Percentiles rank a stretch among this genome's conserved stretches.
phyloP scores from a whole-genome alignment of 495 filamentous ascomycete species.

The Neurospora discreta region DNA sequence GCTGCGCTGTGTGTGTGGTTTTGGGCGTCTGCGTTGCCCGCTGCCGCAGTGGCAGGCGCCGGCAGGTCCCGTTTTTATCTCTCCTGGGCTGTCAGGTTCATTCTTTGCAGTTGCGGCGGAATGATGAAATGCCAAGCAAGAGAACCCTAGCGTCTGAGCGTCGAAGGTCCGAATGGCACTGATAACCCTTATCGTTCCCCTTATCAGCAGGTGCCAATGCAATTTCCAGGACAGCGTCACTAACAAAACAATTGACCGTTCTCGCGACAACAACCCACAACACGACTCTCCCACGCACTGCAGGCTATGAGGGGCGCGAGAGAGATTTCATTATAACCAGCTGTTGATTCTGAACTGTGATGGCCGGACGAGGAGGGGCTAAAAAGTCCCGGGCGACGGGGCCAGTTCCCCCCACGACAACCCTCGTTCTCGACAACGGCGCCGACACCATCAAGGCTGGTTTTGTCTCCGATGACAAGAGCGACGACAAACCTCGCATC shows the following conservation, averaged over 20 bases:
- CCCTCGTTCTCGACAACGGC: constrained; percentile 90
- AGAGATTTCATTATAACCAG: neutral
- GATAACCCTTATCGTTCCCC: neutral
- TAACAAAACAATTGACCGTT: neutral
- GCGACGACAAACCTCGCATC: constrained; percentile 45
- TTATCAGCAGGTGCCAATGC: neutral
- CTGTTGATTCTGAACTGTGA: constrained; percentile 3
- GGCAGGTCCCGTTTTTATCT: neutral
- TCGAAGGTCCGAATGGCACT: neutral
- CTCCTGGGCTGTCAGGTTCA: neutral
- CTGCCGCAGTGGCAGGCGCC: neutral
- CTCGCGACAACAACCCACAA: neutral
- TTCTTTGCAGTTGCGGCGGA: neutral
- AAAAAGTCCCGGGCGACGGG: constrained; percentile 28
- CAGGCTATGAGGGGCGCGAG: neutral
- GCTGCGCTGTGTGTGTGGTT: neutral
- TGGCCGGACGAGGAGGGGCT: constrained; percentile 27
- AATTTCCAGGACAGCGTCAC: neutral
- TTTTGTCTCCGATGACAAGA: constrained; percentile 39
- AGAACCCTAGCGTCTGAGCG: neutral
- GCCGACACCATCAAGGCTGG: constrained; percentile 90
- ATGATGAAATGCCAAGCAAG: neutral
- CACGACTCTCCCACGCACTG: neutral
- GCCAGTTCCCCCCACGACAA: constrained; percentile 46
- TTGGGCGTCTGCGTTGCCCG: neutral